Evolutionary conservation across 305 asterid genomes (phyloP).

Genomic region (Solanum chacoense): DNA sequence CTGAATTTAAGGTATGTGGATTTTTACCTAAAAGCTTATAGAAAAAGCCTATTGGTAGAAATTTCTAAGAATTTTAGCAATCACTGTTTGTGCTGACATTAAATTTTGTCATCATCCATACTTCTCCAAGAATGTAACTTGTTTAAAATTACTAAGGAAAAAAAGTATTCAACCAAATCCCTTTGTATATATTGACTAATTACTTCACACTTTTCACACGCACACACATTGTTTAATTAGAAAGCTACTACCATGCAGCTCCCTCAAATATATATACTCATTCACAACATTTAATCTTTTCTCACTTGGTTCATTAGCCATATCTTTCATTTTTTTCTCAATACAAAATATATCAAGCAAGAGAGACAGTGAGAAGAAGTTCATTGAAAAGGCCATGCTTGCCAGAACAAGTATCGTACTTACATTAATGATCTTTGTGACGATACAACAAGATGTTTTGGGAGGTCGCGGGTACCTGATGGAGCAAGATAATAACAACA

Average conservation of each 20-base stretch:
- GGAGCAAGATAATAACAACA: not conserved
- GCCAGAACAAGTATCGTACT: conserved; percentile 2
- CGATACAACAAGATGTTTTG: conserved; percentile 5
- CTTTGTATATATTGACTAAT: not conserved
- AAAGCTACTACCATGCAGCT: not conserved
- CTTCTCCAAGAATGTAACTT: not conserved
- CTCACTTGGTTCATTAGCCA: not conserved
- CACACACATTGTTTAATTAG: not conserved
- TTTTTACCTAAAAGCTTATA: not conserved
- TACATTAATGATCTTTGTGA: conserved; percentile 1
- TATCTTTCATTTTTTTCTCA: not conserved
- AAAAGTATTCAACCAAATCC: not conserved
- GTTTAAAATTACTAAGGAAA: not conserved
- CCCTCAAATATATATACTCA: not conserved
- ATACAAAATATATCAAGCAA: not conserved
- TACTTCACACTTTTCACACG: not conserved
- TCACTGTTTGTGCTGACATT: not conserved
- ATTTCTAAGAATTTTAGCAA: not conserved
- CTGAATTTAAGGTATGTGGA: conserved; percentile 19
- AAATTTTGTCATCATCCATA: not conserved
- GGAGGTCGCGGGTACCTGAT: conserved; percentile 13
- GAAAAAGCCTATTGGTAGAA: not conserved
- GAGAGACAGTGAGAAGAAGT: not conserved
- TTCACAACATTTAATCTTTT: not conserved
- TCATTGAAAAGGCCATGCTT: not conserved